Evolutionary conservation across 345 rosid genomes (phyloP), one percentile per base, ranked within the genome.

Genomic region (Dipteronia sinensis): DNA sequence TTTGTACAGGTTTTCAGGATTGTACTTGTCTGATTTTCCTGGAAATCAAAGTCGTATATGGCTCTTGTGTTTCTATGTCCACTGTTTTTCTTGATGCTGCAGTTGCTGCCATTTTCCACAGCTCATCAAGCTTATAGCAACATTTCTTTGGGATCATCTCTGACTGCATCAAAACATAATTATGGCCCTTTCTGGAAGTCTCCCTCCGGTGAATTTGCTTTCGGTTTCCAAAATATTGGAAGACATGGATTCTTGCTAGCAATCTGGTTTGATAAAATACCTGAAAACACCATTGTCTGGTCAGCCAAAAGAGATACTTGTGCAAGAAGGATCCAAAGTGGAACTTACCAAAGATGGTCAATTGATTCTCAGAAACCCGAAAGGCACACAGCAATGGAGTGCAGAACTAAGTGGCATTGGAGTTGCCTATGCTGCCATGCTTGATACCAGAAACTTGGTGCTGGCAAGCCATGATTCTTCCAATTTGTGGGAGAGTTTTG

Each of bases 371-470:
- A 79, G 31, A 4, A 80, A 88, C 44, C 83, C 77, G 12, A 59
- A 20, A 10, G 84, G 87, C 6, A 31, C n/a, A 2, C 23, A 53
- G 62, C 29, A 83, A 6, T 86, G 86, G 94, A 55, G 38, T 51
- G 74, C 83, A 15, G 8, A 27, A 19, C 55, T 42, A 10, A 15
- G 25, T 12, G 77, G 55, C 22, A 34, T 67, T 9, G 74, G 74
- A 16, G 62, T 80, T 58, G 47, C 88, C 51, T 76, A 81, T 61
- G 91, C 84, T 12, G 79, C 86, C 51, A 79, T 91, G 83, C 88
- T 85, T 20, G 88, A 91, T 65, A 79, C 75, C 0, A 91, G 95
- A 25, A 91, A 92, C 77, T 84, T 92, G n/a, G 90, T 82, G 53
- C 75, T 87, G 7, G 76, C 70, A 16, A 53, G 49, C 23, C 17